phyloP scores from a whole-genome alignment of 2,329 filamentous ascomycete species.

The Ambrosiella cleistominuta region DNA sequence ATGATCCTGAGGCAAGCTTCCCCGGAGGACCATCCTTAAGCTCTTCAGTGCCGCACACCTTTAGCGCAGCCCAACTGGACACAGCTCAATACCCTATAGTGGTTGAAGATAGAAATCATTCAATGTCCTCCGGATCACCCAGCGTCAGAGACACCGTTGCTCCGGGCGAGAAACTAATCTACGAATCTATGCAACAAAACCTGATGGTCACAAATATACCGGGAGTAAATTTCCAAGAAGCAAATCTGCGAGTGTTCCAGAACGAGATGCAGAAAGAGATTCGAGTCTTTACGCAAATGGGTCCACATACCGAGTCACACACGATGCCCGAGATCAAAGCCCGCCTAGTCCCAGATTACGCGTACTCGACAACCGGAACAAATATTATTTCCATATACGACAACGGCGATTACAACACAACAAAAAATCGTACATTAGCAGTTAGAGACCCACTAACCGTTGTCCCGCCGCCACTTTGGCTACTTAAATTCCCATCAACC shows the following conservation, averaged over 20 bases:
- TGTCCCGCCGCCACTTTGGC: background rate
- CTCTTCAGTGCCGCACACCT: too few relatives aligned
- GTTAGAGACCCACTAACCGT: background rate
- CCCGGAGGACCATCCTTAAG: too few relatives aligned
- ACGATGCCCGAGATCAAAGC: background rate
- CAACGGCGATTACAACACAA: background rate
- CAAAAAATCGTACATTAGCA: background rate
- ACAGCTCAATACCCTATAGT: too few relatives aligned
- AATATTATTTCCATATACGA: constrained; percentile 4
- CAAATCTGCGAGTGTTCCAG: background rate
- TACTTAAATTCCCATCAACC: background rate
- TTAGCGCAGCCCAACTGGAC: too few relatives aligned
- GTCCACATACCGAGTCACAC: background rate
- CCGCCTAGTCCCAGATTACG: constrained; percentile 1
- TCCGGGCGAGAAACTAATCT: constrained; percentile 5
- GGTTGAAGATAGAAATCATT: too few relatives aligned
- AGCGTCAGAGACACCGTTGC: background rate
- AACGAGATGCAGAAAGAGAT: background rate
- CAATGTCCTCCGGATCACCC: background rate
- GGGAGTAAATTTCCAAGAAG: background rate
- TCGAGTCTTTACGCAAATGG: background rate
- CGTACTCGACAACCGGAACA: background rate
- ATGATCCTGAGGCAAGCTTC: too few relatives aligned
- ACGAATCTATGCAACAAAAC: background rate
- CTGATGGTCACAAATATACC: background rate